Base-by-base conservation (phyloP, 2,329 filamentous ascomycete species). In the Volutella citrinella region DNA sequence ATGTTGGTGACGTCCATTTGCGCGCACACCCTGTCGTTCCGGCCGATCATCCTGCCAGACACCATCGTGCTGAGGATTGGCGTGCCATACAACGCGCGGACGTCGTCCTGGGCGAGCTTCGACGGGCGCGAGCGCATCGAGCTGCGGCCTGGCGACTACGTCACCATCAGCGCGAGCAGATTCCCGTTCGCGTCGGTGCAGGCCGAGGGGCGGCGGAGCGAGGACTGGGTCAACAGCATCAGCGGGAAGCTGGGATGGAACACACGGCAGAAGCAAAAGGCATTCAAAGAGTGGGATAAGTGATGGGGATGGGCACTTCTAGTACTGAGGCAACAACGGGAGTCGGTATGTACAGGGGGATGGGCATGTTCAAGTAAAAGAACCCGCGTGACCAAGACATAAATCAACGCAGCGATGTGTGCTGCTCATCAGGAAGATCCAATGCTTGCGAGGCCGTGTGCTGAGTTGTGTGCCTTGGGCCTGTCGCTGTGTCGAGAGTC, bases 101-200 rank as follows among this genome's bases (percentile, higher is more conserved):
- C 88, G 5, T 84, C 80, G 49, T 90, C 85, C 24, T 98, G 93
- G 91, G 93, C 90, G n/a, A 95, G 88, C 61, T 98, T 98, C 58
- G 93, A 98, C 61, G 93, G 93, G 3, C 78, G 89, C 42, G 88
- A 96, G 68, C 80, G 89, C 65, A 66, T 87, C n/a, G 86, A 93
- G 65, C 70, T 93, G 22, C 60, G 66, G 30, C 83, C 85, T 0
- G 87, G 87, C 12, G 87, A 93, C 62, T 93, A 93, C 57, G 85
- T 91, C 6, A 91, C 86, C 3, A 84, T 93, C 42, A 87, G 83
- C 47, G 87, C 87, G 4, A 87, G 82, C 46, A 67, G 87, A 24
- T 91, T 84, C 54, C 87, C 87, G 0, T 93, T 91, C 60, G 85
- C 87, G 1, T 81, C 77, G 36, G 85, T 91, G 10, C 74, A 88